A percentile compares a stretch with the other conserved stretches of the same genome.
Conservation (phyloP, 306 rosid species). For the Quillaja saponaria region DNA sequence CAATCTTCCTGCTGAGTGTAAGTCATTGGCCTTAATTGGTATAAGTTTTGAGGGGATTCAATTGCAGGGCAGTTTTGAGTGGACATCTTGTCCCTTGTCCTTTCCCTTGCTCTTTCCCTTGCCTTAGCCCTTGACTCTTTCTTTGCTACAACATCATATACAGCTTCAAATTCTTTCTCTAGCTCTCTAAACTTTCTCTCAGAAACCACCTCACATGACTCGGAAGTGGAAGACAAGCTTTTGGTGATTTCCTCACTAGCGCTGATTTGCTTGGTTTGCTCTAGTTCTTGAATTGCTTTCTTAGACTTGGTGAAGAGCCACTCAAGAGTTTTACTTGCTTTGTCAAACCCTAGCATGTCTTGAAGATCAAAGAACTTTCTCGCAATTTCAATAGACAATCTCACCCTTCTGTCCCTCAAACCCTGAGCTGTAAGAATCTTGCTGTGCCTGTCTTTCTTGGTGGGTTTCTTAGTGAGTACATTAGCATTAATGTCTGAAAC, state of each 20-base stretch:
- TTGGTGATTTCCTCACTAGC: neutral
- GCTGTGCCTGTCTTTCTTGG: conserved; percentile 83
- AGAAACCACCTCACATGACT: neutral
- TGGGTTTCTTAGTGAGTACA: conserved; percentile 33
- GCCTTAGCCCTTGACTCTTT: neutral
- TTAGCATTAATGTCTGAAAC: conserved; percentile 36
- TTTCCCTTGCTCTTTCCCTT: neutral
- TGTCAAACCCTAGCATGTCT: conserved; percentile 93
- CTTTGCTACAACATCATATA: neutral
- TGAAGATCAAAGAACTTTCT: conserved; percentile 95
- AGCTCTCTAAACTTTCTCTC: neutral
- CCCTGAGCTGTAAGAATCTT: conserved; percentile 96
- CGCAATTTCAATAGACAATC: conserved; percentile 78
- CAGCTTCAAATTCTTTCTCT: neutral
- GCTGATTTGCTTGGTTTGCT: conserved; percentile 28
- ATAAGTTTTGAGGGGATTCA: too few relatives aligned
- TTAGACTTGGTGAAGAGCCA: conserved; percentile 82
- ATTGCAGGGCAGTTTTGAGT: neutral
- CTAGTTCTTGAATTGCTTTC: conserved; percentile 63
- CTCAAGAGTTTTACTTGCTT: conserved; percentile 90
- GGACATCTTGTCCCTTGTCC: neutral
- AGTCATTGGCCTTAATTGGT: neutral
- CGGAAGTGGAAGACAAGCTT: conserved; percentile 1
- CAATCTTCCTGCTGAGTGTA: neutral
- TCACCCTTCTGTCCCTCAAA: conserved; percentile 80